Base-by-base conservation (phyloP, 805 yeast genomes). In the Lachancea nothofagi region DNA sequence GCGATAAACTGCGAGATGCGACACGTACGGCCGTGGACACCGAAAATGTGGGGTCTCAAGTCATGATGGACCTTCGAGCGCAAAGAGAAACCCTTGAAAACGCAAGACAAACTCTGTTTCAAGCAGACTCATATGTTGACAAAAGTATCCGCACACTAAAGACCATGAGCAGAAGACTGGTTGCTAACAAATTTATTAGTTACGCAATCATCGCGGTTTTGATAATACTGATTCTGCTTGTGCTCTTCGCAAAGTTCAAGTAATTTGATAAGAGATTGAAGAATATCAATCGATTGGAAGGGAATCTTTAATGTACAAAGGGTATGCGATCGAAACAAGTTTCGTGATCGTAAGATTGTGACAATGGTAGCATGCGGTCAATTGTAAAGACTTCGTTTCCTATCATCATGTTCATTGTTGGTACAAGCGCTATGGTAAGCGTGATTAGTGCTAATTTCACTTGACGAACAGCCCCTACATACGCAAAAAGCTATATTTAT, bases 101-200 rank as follows among this genome's bases (percentile, higher is more conserved):
- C 52, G 78, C 96, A 17, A 77, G 97, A 61, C 84, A 83, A 52
- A 85, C 95, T 0, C 67, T 93, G 36, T 75, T 75, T 63, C 90
- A 88, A 46, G 97, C 97, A 0, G 97, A 93, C 58, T 78, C 83
- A 1, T 87, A 89, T 55, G 96, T 93, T 38, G 97, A 93, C 63
- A 80, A 83, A 57, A 80, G 93, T 41, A 74, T 93, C 41, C 76
- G 83, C 42, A 93, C 97, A 1, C 69, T 93, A 53, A 79, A 87
- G 53, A 74, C 85, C 14, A 93, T 93, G 98, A 83, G 95, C 19
- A 74, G 97, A 62, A 70, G 97, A 53, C 72, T 89, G 71, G 87
- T 94, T 8, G 90, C 96, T 5, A 90, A 90, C 63, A 83, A 87
- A 61, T 71, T 89, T 50, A 83, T 90, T 47, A 85, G 95, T 42